These are phyloP conservation scores for Fusarium longipes DNA, from an alignment of 2,329 filamentous ascomycete genomes.

Conservation along the genomic window DNA sequence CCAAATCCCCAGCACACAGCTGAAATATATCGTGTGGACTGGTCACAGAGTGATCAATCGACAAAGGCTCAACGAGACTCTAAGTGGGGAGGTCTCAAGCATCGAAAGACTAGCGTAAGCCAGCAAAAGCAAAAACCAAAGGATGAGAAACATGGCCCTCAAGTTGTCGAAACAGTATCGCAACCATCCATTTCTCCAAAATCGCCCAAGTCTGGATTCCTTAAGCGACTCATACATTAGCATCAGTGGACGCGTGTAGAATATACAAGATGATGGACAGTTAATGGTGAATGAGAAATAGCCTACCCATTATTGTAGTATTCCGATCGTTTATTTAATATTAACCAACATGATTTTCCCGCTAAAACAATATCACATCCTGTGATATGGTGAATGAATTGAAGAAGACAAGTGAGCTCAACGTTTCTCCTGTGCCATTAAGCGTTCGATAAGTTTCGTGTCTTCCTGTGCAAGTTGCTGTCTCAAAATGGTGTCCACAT, in stretches of 20 bases:
- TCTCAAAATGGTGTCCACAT: slow-evolving; percentile 55
- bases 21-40: slow-evolving; percentile 62
- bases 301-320: slow-evolving; percentile 35
- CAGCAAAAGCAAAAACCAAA: slow-evolving; percentile 43
- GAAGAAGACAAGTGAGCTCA: slow-evolving; percentile 23
- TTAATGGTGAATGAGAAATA: slow-evolving; percentile 9
- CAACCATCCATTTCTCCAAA: slow-evolving; percentile 43
- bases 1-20: slow-evolving; percentile 34
- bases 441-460: slow-evolving; percentile 59
- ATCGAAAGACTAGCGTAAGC: slow-evolving; percentile 53
- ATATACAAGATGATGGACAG: neutral
- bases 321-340: slow-evolving; percentile 30
- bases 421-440: slow-evolving; percentile 60
- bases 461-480: slow-evolving; percentile 61
- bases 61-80: slow-evolving; percentile 57
- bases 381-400: neutral
- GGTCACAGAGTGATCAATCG: slow-evolving; percentile 67
- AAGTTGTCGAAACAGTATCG: slow-evolving; percentile 6
- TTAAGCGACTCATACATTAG: slow-evolving; percentile 59
- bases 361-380: neutral
- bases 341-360: neutral
- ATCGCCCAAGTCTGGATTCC: slow-evolving; percentile 54
- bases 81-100: slow-evolving; percentile 59
- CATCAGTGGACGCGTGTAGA: neutral
- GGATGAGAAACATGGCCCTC: slow-evolving; percentile 34